Percentiles rank a stretch among this genome's conserved stretches.
Evolutionary conservation across 176 grass and related monocot genomes (phyloP).

Genomic region (Oryza punctata): DNA sequence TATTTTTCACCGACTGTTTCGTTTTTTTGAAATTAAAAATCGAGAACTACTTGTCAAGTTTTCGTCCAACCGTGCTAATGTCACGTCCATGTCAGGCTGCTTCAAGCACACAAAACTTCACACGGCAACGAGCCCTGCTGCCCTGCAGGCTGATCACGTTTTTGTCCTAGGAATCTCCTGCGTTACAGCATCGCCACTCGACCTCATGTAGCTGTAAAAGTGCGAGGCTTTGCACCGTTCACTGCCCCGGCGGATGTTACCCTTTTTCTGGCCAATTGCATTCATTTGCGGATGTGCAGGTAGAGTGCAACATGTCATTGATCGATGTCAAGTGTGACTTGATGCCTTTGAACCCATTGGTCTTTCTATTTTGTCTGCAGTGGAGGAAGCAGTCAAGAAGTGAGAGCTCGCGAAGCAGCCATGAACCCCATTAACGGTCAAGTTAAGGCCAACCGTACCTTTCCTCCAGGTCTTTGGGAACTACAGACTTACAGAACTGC

Average conservation of each 20-base stretch:
- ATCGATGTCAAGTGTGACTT: background rate
- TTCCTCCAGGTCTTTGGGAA: background rate
- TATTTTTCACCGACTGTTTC: background rate
- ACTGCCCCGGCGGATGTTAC: background rate
- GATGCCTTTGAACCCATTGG: background rate
- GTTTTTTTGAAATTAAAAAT: background rate
- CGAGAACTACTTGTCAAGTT: background rate
- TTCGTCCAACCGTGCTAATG: background rate
- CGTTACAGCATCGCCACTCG: background rate
- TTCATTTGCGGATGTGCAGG: background rate
- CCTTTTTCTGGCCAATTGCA: background rate
- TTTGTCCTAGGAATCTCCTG: background rate
- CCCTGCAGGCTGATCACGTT: background rate
- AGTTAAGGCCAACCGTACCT: background rate
- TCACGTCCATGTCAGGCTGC: background rate
- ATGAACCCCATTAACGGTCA: background rate
- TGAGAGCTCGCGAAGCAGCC: background rate
- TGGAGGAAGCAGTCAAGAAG: background rate
- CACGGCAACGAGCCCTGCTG: background rate
- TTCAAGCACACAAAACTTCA: background rate
- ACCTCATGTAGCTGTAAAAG: background rate
- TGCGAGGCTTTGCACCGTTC: background rate
- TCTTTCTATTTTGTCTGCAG: background rate
- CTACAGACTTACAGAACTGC: background rate
- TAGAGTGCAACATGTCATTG: background rate